A percentile compares a stretch with the other conserved stretches of the same genome.
Evolutionary conservation across 352 stramenopile species (phyloP).

Genomic region (Thalassiosira exigua): DNA sequence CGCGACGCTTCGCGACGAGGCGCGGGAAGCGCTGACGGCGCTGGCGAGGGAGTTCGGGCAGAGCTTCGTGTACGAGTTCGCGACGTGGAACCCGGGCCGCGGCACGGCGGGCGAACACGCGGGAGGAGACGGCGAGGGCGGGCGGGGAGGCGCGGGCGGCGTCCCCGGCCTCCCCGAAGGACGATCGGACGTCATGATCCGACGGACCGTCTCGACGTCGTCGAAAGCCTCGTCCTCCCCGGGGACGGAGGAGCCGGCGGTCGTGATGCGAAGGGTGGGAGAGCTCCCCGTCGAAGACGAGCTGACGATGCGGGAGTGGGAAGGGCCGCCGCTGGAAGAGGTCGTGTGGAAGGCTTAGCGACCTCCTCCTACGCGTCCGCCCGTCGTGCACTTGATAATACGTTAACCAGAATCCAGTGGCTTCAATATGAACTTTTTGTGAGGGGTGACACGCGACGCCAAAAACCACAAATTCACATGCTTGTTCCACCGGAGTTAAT

Average conservation of each 20-base stretch:
- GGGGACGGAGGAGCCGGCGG: conserved; percentile 6
- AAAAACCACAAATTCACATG: no score
- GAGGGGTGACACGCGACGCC: no score
- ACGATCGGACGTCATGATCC: conserved; percentile 51
- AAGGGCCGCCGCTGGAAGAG: conserved; percentile 40
- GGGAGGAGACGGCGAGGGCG: not conserved
- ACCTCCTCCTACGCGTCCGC: no score
- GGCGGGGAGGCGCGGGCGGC: conserved; percentile 17
- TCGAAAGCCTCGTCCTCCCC: not conserved
- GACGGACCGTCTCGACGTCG: conserved; percentile 23
- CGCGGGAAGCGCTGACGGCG: conserved; percentile 21
- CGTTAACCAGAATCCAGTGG: no score
- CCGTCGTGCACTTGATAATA: no score
- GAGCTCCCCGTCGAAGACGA: conserved; percentile 53
- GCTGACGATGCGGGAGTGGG: conserved; percentile 48
- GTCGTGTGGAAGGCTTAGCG: conserved; percentile 12
- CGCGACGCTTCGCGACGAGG: conserved; percentile 9
- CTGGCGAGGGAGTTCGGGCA: conserved; percentile 48
- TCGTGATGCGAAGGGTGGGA: conserved; percentile 54
- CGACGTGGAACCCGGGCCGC: conserved; percentile 23
- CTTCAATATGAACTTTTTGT: no score
- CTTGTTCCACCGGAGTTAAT: no score
- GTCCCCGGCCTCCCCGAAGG: conserved; percentile 24
- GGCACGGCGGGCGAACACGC: not conserved
- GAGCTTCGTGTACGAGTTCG: conserved; percentile 43